phyloP scores from a whole-genome alignment of 2,329 filamentous ascomycete genomes.

The Botrytis medusae region DNA sequence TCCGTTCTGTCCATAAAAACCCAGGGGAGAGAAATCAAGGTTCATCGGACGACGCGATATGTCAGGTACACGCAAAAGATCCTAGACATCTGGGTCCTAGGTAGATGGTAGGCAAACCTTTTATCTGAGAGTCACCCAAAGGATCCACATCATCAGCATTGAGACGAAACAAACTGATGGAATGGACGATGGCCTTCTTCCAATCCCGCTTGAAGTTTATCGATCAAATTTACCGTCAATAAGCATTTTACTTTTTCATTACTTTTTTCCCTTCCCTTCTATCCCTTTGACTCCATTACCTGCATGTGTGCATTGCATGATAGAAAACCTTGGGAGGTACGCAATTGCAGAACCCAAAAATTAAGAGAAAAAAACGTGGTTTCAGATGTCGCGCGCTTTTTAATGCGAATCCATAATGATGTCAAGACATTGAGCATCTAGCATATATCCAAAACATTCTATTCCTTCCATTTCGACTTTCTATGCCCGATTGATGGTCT shows the following conservation, averaged over 20 bases:
- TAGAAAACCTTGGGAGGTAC: neutral
- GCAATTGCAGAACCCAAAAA: neutral
- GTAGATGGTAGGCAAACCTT: neutral
- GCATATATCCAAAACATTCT: neutral
- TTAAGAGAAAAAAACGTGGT: neutral
- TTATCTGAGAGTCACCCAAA: neutral
- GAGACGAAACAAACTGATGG: neutral
- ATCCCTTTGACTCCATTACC: neutral
- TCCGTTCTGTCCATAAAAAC: neutral
- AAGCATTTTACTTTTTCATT: neutral
- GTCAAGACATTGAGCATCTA: neutral
- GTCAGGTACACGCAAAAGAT: neutral
- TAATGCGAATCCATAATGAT: conserved; percentile 4
- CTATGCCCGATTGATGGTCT: neutral
- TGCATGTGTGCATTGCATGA: neutral
- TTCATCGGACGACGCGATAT: neutral
- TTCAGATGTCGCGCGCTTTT: conserved; percentile 22
- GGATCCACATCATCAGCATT: neutral
- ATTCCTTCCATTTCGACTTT: neutral
- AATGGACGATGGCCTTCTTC: neutral
- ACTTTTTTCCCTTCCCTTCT: no score
- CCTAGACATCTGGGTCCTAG: neutral
- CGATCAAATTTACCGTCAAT: neutral
- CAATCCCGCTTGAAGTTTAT: neutral
- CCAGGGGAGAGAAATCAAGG: neutral